phyloP scores from a whole-genome alignment of 2,329 filamentous ascomycete species.

The Colletotrichum lupini region DNA sequence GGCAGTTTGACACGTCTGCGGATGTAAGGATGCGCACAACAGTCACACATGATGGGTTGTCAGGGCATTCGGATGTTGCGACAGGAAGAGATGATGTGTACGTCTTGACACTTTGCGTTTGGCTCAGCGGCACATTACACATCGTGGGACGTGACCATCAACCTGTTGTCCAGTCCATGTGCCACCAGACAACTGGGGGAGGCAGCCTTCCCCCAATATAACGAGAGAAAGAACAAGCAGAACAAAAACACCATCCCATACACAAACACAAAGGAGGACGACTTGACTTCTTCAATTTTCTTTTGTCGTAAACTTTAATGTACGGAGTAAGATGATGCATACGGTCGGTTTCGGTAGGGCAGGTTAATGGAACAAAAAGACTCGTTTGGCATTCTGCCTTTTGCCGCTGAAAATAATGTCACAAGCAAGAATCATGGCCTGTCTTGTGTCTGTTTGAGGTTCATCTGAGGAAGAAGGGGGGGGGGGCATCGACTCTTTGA shows the following conservation, averaged over 20 bases:
- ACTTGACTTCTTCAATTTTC: conserved; percentile 28
- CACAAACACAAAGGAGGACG: background rate
- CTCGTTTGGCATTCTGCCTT: conserved; percentile 15
- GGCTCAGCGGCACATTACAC: background rate
- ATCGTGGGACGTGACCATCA: background rate
- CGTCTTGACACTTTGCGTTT: background rate
- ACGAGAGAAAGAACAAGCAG: background rate
- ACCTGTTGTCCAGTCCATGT: background rate
- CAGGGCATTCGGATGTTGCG: background rate
- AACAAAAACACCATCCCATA: background rate
- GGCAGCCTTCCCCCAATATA: conserved; percentile 1
- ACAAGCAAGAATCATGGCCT: too few relatives aligned
- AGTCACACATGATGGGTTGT: conserved; percentile 13
- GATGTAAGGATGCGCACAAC: conserved; percentile 1
- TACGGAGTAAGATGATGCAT: conserved; percentile 36
- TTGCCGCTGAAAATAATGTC: background rate
- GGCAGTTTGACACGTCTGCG: background rate
- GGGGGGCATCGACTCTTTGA: background rate
- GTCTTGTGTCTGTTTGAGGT: background rate
- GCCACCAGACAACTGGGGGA: background rate
- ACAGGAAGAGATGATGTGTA: background rate
- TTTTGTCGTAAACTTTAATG: conserved; percentile 36
- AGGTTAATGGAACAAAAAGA: conserved; percentile 33
- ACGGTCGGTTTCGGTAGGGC: conserved; percentile 34
- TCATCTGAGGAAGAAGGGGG: background rate